Conservation (phyloP, 805 yeast genomes). For the Hanseniaspora taiwanica region DNA sequence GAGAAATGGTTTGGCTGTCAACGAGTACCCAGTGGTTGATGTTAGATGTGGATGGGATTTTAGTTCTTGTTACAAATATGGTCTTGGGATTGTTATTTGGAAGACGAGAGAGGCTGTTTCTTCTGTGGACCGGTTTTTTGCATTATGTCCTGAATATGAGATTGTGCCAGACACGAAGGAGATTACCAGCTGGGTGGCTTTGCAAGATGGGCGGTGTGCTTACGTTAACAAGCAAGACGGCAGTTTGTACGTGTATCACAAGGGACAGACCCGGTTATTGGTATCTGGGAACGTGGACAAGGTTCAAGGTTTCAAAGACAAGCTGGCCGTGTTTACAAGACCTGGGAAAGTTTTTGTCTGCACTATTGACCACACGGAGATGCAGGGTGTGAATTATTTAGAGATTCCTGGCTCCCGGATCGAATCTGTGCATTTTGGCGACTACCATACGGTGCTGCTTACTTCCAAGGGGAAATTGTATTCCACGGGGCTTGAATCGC, state of each 20-base stretch:
- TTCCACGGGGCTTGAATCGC: conserved; percentile 59
- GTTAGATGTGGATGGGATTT: conserved; percentile 59
- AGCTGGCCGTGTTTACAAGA: conserved; percentile 43
- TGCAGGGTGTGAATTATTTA: conserved; percentile 21
- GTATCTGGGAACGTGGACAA: neutral
- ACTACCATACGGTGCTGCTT: conserved; percentile 57
- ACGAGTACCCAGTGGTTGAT: conserved; percentile 26
- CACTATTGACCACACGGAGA: conserved; percentile 10
- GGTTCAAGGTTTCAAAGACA: conserved; percentile 23
- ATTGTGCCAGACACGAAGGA: conserved; percentile 29
- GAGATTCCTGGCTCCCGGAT: conserved; percentile 32
- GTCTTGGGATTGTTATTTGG: conserved; percentile 51
- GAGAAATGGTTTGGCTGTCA: conserved; percentile 12
- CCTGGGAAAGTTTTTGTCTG: conserved; percentile 15
- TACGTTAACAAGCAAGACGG: conserved; percentile 35
- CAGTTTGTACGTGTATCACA: conserved; percentile 23
- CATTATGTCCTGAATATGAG: conserved; percentile 27
- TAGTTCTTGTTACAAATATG: conserved; percentile 35
- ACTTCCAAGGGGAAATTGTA: conserved; percentile 40
- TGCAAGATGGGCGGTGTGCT: conserved; percentile 32
- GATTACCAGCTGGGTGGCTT: conserved; percentile 43
- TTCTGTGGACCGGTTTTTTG: conserved; percentile 12
- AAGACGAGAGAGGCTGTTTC: conserved; percentile 21
- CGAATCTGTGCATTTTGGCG: conserved; percentile 48
- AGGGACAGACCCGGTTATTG: conserved; percentile 11